A percentile compares a stretch with the other conserved stretches of the same genome.
phyloP scores from a whole-genome alignment of 2,329 filamentous ascomycete genomes.

The Aspergillus quadrilineatus region DNA sequence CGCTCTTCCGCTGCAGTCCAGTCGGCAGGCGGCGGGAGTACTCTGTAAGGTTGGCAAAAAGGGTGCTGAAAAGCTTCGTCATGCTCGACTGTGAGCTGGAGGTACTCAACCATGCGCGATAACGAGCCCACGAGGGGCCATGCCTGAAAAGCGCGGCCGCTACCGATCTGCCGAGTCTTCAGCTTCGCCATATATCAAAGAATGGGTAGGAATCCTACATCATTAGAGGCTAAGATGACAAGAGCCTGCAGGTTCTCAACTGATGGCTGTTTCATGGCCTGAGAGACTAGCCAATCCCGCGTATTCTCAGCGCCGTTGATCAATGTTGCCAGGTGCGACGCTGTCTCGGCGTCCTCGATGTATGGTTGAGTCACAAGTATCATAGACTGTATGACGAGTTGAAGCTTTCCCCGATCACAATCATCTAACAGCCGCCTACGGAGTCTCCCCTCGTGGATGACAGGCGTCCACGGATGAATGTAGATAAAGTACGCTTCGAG shows the following conservation, averaged over 20 bases:
- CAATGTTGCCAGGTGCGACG: not conserved
- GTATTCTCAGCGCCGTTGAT: not conserved
- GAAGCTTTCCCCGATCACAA: slow-evolving; percentile 24
- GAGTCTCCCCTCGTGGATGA: slow-evolving; percentile 37
- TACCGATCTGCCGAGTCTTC: slow-evolving; percentile 26
- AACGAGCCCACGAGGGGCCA: slow-evolving; percentile 42
- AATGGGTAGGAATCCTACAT: slow-evolving; percentile 25
- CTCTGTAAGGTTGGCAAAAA: slow-evolving; percentile 28
- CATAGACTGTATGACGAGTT: slow-evolving; percentile 39
- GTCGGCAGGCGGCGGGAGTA: slow-evolving; percentile 28
- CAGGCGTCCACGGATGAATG: slow-evolving; percentile 46
- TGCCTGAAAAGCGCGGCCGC: slow-evolving; percentile 30
- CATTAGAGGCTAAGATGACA: slow-evolving; percentile 39
- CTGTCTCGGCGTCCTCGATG: slow-evolving; percentile 18
- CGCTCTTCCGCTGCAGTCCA: slow-evolving; percentile 43
- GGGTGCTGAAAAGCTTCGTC: slow-evolving; percentile 26
- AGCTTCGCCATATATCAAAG: not conserved
- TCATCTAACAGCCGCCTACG: slow-evolving; percentile 24
- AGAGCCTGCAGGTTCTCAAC: slow-evolving; percentile 28
- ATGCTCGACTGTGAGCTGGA: slow-evolving; percentile 38
- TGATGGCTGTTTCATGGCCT: slow-evolving; percentile 21
- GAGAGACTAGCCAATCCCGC: slow-evolving; percentile 13
- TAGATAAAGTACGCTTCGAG: slow-evolving; percentile 40
- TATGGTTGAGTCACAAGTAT: slow-evolving; percentile 39
- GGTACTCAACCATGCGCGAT: slow-evolving; percentile 39